Base-by-base conservation (phyloP, 495 filamentous ascomycete species). In the Aeminium ludgeri region DNA sequence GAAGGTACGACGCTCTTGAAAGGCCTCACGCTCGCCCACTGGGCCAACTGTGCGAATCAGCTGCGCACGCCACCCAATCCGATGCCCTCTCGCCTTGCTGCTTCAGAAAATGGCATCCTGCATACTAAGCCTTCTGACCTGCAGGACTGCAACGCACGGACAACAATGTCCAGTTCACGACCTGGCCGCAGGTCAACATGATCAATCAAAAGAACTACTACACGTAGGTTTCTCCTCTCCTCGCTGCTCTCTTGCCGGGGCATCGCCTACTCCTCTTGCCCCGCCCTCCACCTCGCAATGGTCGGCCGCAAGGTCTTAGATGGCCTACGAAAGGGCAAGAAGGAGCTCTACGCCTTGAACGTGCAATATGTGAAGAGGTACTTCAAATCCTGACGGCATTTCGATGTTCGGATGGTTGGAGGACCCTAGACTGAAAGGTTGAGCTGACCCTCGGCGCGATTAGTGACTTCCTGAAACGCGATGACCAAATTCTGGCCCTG, bases 131-230 rank as follows among this genome's bases (percentile, higher is more conserved):
- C 18, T 17, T 18, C 38, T 11, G 13, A 7, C n/a, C 6, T 23
- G 15, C 42, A 93, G 89, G 89, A 44, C 76, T 97, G 33, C 83
- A 89, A 60, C 68, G 86, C 49, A 96, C 91, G 29, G 89, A 97
- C 65, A 97, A 97, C 68, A 86, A 86, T 56, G 85, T 97, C 72
- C 86, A 85, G 54, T 72, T 83, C 38, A 86, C 86, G 18, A 87
- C 70, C 60, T 97, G 89, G 89, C 91, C 89, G 15, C 78, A 86
- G 50, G 73, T 94, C 31, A 67, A 69, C 12, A 78, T 86, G 54
- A 97, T 97, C 58, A 97, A 97, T 55, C 89, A 97, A 55, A 97
- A 97, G 62, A 97, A 97, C 60, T 97, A 97, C 61, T 97, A 97
- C 54, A 97, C 89, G 84, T 94, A 69, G 41, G 84, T 68, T n/a